Evolutionary conservation across 805 yeast species (phyloP).

Genomic region (Cyberlindnera subsufficiens): DNA sequence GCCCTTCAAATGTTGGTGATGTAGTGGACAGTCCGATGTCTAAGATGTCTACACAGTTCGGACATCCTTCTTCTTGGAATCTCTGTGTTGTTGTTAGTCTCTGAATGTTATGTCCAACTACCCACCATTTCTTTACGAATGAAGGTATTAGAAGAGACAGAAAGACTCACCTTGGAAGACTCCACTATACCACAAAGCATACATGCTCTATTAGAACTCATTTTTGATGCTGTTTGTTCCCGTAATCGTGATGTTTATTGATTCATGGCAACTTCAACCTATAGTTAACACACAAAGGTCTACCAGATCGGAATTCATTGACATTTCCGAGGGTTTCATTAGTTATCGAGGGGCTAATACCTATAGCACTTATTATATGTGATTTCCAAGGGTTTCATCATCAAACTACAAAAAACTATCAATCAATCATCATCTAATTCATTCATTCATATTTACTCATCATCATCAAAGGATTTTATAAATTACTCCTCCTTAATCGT

Average conservation of each 20-base stretch:
- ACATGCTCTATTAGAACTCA: constrained; percentile 62
- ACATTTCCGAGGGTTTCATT: no score
- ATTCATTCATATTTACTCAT: neutral
- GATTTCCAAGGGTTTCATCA: no score
- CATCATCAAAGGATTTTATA: neutral
- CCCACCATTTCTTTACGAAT: no score
- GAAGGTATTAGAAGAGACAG: neutral
- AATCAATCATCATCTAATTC: neutral
- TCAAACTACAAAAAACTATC: no score
- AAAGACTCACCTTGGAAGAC: constrained; percentile 51
- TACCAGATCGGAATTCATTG: no score
- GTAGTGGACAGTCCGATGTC: constrained; percentile 85
- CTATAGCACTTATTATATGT: no score
- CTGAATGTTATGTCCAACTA: neutral
- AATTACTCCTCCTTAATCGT: constrained; percentile 12
- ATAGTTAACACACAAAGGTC: no score
- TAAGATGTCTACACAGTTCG: constrained; percentile 89
- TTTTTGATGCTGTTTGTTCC: neutral
- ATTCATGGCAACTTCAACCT: no score
- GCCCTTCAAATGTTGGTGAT: constrained; percentile 93
- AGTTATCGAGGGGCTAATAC: no score
- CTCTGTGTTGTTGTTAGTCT: constrained; percentile 26
- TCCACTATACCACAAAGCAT: constrained; percentile 95
- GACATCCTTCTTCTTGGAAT: constrained; percentile 86
- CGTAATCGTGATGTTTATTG: neutral